phyloP scores from a whole-genome alignment of 2,329 filamentous ascomycete genomes.

The Botrytis porri region DNA sequence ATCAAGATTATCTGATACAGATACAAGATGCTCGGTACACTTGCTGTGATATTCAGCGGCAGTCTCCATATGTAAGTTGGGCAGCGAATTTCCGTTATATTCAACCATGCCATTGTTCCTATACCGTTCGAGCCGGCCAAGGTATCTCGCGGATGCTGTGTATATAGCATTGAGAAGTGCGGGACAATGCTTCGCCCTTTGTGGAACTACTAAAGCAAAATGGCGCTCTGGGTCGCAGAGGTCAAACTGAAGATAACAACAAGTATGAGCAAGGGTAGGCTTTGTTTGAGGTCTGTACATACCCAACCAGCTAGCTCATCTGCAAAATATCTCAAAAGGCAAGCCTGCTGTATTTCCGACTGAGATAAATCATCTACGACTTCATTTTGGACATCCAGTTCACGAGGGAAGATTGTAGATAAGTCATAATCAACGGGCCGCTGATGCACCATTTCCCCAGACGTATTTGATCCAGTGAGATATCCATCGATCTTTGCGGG shows the following conservation, averaged over 20 bases:
- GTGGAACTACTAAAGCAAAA: constrained; percentile 44
- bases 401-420: neutral
- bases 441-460: neutral
- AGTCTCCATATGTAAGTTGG: constrained; percentile 38
- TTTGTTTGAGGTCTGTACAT: constrained; percentile 10
- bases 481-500: constrained; percentile 1
- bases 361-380: constrained; percentile 9
- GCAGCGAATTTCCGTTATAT: constrained; percentile 29
- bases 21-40: constrained; percentile 43
- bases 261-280: neutral
- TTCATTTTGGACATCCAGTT: neutral
- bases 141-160: constrained; percentile 41
- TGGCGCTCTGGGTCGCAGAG: constrained; percentile 43
- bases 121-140: constrained; percentile 36
- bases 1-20: constrained; percentile 40
- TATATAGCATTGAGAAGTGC: constrained; percentile 39
- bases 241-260: constrained; percentile 38
- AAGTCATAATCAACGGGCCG: neutral
- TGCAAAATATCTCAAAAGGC: constrained; percentile 32
- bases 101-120: constrained; percentile 32
- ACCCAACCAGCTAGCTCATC: constrained; percentile 33
- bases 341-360: constrained; percentile 28
- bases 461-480: neutral
- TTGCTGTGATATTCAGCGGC: constrained; percentile 44
- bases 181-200: constrained; percentile 41